A percentile compares a stretch with the other conserved stretches of the same genome.
These are phyloP conservation scores for Tuber brumale DNA, from an alignment of 495 filamentous ascomycete genomes.

Conservation along the genomic window DNA sequence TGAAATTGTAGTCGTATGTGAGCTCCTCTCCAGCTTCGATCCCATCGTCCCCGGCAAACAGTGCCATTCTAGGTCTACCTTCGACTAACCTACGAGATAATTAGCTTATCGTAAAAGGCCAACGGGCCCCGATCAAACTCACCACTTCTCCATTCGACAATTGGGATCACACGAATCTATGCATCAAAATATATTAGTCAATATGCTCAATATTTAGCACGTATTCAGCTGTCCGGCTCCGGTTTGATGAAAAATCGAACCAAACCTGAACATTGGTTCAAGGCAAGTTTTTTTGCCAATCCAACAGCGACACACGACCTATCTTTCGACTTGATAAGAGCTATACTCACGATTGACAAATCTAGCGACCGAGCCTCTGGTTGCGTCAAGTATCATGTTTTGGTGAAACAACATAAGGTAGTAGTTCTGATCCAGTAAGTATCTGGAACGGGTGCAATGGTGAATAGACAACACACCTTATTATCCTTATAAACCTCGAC, in stretches of 20 bases:
- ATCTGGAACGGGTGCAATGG: neutral
- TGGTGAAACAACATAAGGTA: conserved; percentile 98
- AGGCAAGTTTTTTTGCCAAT: neutral
- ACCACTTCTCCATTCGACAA: conserved; percentile 88
- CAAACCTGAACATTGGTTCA: conserved; percentile 6
- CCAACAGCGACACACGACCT: neutral
- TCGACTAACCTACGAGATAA: conserved; percentile 60
- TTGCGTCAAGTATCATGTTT: conserved; percentile 98
- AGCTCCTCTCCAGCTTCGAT: conserved; percentile 92
- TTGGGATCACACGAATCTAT: conserved; percentile 87
- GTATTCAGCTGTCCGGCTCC: neutral
- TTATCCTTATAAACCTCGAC: conserved; percentile 84
- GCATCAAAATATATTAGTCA: conserved; percentile 9
- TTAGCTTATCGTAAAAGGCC: neutral
- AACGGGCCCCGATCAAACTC: neutral
- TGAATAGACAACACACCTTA: conserved; percentile 54
- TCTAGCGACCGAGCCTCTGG: conserved; percentile 86
- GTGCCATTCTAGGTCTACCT: conserved; percentile 89
- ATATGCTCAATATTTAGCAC: neutral
- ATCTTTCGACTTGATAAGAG: neutral
- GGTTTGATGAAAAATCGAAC: neutral
- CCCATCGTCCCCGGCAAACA: conserved; percentile 83
- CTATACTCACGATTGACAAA: conserved; percentile 70
- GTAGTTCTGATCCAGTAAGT: conserved; percentile 58
- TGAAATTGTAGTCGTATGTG: conserved; percentile 99